Percentiles rank a stretch among this genome's conserved stretches.
Conservation (phyloP, 129 eudicot species). For the Flaveria linearis region DNA sequence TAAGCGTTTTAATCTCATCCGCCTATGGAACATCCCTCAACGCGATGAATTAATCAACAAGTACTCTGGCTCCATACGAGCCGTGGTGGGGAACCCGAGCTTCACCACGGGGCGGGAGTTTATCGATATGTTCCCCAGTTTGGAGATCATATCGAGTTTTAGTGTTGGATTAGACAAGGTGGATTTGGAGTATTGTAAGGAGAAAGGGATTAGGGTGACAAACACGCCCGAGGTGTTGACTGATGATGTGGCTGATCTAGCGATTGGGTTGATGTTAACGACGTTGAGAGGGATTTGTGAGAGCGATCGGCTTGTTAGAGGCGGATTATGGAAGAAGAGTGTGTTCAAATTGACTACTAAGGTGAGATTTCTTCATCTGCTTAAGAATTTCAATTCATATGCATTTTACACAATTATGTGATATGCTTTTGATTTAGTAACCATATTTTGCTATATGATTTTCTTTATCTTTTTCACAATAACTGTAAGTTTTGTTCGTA, state of each 20-base stretch:
- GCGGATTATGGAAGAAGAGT: conserved; percentile 58
- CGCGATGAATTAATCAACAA: conserved; percentile 37
- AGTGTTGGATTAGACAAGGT: conserved; percentile 63
- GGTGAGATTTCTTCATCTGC: conserved; percentile 34
- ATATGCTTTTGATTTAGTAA: too few species aligned
- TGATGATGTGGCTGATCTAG: conserved; percentile 69
- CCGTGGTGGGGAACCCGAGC: conserved; percentile 44
- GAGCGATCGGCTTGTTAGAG: conserved; percentile 58
- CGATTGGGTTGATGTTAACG: conserved; percentile 57
- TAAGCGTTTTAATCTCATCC: conserved; percentile 55
- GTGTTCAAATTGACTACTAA: conserved; percentile 58
- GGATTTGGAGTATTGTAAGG: conserved; percentile 61
- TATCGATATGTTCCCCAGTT: conserved; percentile 49
- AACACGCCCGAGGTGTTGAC: conserved; percentile 67
- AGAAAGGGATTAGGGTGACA: conserved; percentile 62
- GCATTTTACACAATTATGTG: too few species aligned
- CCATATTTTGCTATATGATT: too few species aligned
- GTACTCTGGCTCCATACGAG: conserved; percentile 44
- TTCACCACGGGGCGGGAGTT: conserved; percentile 47
- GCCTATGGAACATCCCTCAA: conserved; percentile 45
- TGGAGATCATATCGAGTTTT: conserved; percentile 59
- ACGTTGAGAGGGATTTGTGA: conserved; percentile 56
- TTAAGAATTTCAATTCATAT: not conserved
- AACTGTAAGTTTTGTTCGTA: too few species aligned
- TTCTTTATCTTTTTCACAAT: too few species aligned